phyloP scores from a whole-genome alignment of 2,329 filamentous ascomycete species.

The Penicillium sp. region DNA sequence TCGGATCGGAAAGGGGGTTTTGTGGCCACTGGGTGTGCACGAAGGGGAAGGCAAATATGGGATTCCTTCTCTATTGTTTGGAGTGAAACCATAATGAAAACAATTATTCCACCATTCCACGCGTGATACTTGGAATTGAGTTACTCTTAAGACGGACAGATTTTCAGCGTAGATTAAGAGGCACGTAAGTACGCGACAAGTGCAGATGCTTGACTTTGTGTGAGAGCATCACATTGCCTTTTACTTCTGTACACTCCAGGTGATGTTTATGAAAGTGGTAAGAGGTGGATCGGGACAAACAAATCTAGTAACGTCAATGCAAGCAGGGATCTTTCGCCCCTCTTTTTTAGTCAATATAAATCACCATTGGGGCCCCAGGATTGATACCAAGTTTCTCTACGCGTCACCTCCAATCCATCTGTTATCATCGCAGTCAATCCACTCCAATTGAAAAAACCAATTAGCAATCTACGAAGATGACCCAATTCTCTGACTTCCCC shows the following conservation, averaged over 20 bases:
- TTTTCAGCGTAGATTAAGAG: background rate
- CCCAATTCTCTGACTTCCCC: background rate
- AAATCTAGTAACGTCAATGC: background rate
- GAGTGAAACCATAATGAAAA: conserved; percentile 33
- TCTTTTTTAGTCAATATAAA: background rate
- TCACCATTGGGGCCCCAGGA: background rate
- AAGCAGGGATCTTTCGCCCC: background rate
- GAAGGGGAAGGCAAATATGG: conserved; percentile 31
- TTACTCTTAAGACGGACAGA: background rate
- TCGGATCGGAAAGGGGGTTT: conserved; percentile 27
- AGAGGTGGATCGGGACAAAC: background rate
- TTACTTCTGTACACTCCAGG: background rate
- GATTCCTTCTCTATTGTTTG: conserved; percentile 23
- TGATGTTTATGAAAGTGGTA: background rate
- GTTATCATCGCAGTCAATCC: background rate
- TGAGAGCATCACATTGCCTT: too few relatives aligned
- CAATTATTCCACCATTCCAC: conserved; percentile 23
- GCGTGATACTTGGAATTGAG: conserved; percentile 6
- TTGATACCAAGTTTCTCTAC: background rate
- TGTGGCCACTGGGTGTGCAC: conserved; percentile 25
- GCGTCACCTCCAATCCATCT: background rate
- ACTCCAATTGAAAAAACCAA: background rate
- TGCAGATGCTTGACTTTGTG: background rate
- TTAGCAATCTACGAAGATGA: background rate
- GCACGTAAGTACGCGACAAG: too few relatives aligned